Evolutionary conservation across 2,329 filamentous ascomycete genomes (phyloP).

Genomic region (Ophiostoma ulmi): DNA sequence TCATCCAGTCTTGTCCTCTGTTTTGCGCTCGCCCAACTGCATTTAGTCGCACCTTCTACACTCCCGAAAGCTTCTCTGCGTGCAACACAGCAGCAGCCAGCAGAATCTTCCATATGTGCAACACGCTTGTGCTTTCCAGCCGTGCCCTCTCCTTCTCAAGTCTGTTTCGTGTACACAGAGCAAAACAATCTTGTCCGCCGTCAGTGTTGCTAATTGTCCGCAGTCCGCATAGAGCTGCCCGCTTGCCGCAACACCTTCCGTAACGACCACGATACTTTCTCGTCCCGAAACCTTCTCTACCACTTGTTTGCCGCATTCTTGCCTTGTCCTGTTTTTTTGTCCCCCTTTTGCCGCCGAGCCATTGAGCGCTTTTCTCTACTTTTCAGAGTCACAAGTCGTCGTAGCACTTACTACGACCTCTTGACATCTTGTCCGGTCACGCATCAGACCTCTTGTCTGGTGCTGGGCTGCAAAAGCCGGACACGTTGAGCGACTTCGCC

Average conservation of each 20-base stretch:
- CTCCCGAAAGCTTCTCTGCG: neutral
- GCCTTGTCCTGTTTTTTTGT: conserved; percentile 4
- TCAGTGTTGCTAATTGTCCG: conserved; percentile 15
- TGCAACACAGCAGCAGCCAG: conserved; percentile 12
- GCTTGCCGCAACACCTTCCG: neutral
- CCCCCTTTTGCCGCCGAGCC: neutral
- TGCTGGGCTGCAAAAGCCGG: conserved; percentile 22
- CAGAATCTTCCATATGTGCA: conserved; percentile 15
- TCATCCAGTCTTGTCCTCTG: neutral
- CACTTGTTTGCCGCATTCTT: neutral
- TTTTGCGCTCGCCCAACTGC: conserved; percentile 9
- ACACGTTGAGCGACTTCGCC: conserved; percentile 25
- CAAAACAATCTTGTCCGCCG: neutral
- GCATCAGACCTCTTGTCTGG: conserved; percentile 24
- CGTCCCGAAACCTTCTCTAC: neutral
- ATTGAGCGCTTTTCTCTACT: neutral
- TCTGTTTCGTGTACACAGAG: neutral
- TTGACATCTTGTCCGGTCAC: conserved; percentile 25
- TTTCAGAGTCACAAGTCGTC: conserved; percentile 6
- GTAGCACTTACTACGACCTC: conserved; percentile 23
- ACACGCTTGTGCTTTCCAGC: conserved; percentile 9
- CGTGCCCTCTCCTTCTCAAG: neutral
- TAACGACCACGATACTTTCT: conserved; percentile 5
- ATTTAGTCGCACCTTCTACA: neutral
- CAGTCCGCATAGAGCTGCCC: neutral